phyloP scores from a whole-genome alignment of 495 filamentous ascomycete species.

The Lepraria neglecta region DNA sequence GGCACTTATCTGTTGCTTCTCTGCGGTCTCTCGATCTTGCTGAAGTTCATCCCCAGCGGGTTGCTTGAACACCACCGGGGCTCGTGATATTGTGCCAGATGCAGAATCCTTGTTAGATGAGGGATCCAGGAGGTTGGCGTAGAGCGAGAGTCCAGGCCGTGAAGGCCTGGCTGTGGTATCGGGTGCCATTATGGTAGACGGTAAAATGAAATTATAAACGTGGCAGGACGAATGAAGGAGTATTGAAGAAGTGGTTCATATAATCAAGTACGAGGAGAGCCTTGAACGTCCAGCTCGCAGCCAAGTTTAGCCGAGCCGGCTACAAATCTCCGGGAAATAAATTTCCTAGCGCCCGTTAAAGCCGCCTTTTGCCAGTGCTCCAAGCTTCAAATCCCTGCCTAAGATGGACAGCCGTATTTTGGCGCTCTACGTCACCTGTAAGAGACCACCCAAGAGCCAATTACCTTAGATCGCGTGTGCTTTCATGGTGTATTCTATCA shows the following conservation, averaged over 20 bases:
- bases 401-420: no score
- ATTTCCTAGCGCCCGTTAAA: background rate
- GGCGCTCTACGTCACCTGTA: no score
- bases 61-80: conserved; percentile 72
- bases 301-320: background rate
- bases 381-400: no score
- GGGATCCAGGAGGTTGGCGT: conserved; percentile 57
- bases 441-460: no score
- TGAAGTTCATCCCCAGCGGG: conserved; percentile 42
- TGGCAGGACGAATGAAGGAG: background rate
- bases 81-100: conserved; percentile 63
- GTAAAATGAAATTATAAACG: background rate
- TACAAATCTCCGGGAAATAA: background rate
- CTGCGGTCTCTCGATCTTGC: conserved; percentile 52
- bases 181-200: conserved; percentile 10
- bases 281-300: background rate
- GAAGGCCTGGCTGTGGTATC: conserved; percentile 7
- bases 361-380: no score
- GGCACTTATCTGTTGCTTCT: conserved; percentile 67
- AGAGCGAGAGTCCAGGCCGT: conserved; percentile 49
- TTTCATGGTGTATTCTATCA: no score
- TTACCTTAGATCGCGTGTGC: no score
- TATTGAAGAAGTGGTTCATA: background rate
- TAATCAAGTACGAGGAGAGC: no score
- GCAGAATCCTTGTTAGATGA: conserved; percentile 41